phyloP scores from a whole-genome alignment of 352 stramenopile genomes.

The Globisporangium ultimum region DNA sequence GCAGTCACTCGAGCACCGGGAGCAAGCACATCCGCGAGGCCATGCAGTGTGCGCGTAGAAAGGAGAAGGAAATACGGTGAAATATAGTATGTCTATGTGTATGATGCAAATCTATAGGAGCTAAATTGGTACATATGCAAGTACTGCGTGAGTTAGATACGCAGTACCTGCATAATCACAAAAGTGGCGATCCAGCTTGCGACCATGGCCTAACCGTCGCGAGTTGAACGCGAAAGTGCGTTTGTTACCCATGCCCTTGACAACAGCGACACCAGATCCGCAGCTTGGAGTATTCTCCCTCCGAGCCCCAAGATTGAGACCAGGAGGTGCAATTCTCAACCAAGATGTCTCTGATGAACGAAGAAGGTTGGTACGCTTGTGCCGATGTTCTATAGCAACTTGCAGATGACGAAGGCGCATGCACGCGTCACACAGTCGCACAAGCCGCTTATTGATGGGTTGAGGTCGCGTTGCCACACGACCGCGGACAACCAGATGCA shows the following conservation, averaged over 20 bases:
- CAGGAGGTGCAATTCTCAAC: constrained; percentile 2
- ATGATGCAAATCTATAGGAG: constrained; percentile 17
- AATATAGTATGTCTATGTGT: not conserved
- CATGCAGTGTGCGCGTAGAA: constrained; percentile 25
- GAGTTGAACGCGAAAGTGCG: constrained; percentile 21
- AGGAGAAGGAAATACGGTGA: constrained; percentile 20
- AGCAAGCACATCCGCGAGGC: constrained; percentile 26
- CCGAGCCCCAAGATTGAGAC: constrained; percentile 20
- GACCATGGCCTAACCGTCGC: constrained; percentile 23
- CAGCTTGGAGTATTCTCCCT: constrained; percentile 18
- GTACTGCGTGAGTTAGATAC: constrained; percentile 19
- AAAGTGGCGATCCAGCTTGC: constrained; percentile 14
- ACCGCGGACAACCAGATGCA: constrained; percentile 31
- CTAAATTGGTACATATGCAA: constrained; percentile 17
- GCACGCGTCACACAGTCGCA: not conserved
- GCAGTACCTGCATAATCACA: constrained; percentile 14
- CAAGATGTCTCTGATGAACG: constrained; percentile 9
- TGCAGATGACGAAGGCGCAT: constrained; percentile 16
- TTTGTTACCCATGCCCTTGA: constrained; percentile 8
- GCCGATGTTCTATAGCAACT: constrained; percentile 15
- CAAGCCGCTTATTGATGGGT: constrained; percentile 20
- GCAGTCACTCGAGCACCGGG: constrained; percentile 18
- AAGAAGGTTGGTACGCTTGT: constrained; percentile 13
- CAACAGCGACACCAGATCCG: constrained; percentile 11
- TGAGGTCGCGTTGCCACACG: constrained; percentile 27